Conservation (phyloP, 1,139 yeast species). For the Debaryomyces udenii region DNA sequence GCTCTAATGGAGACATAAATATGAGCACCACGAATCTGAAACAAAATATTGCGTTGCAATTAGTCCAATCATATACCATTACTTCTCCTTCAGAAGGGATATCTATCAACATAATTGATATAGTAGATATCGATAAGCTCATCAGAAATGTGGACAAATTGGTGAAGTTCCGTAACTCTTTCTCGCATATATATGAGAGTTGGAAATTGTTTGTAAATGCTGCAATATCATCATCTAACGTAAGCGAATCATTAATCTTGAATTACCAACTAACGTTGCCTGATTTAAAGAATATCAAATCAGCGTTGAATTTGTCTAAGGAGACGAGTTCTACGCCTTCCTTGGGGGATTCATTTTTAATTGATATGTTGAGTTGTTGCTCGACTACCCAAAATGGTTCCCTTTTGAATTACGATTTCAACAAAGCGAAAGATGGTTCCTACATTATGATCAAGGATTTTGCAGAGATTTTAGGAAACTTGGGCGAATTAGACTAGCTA, state of each 20-base stretch:
- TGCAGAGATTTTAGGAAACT: slow-evolving; percentile 44
- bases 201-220: slow-evolving; percentile 41
- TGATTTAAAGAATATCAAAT: slow-evolving; percentile 36
- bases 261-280: slow-evolving; percentile 32
- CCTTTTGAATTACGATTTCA: slow-evolving; percentile 34
- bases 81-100: slow-evolving; percentile 22
- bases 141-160: slow-evolving; percentile 31
- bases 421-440: slow-evolving; percentile 31
- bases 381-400: slow-evolving; percentile 32
- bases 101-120: slow-evolving; percentile 30
- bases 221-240: slow-evolving; percentile 14
- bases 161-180: slow-evolving; percentile 38
- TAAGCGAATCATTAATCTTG: slow-evolving; percentile 11
- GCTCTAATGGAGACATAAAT: slow-evolving; percentile 3
- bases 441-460: slow-evolving; percentile 43
- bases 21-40: slow-evolving; percentile 20
- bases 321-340: slow-evolving; percentile 21
- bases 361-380: slow-evolving; percentile 49
- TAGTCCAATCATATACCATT: slow-evolving; percentile 37
- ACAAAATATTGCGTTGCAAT: slow-evolving; percentile 30
- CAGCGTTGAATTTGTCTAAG: slow-evolving; percentile 30
- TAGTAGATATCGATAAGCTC: slow-evolving; percentile 47
- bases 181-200: slow-evolving; percentile 30
- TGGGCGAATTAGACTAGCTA: slow-evolving; percentile 37
- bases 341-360: slow-evolving; percentile 38